Percentiles rank a stretch among this genome's conserved stretches.
Conservation (phyloP, 306 rosid genomes). For the Sphenostylis stenocarpa region DNA sequence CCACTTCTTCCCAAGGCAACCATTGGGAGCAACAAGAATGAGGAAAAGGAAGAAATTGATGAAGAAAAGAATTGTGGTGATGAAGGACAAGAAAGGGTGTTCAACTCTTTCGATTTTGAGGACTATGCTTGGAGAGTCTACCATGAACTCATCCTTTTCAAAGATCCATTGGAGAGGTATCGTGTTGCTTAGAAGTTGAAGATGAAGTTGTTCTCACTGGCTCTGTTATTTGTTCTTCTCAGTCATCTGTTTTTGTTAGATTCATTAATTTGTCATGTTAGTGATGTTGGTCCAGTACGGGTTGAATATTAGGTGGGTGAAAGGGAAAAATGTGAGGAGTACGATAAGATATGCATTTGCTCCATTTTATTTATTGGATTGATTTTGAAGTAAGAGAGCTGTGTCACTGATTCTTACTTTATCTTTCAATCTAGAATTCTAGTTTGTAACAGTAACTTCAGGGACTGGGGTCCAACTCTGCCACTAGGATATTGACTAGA, state of each 20-base stretch:
- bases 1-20: constrained; percentile 46
- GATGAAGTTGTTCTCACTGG: neutral
- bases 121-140: constrained; percentile 85
- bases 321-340: neutral
- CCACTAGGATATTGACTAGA: neutral
- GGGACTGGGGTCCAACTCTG: neutral
- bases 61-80: constrained; percentile 8
- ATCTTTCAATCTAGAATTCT: neutral
- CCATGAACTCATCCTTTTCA: constrained; percentile 61
- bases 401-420: neutral
- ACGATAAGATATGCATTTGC: constrained; percentile 14
- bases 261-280: constrained; percentile 7
- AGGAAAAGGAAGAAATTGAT: constrained; percentile 21
- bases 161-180: constrained; percentile 69
- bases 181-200: constrained; percentile 39
- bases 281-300: neutral
- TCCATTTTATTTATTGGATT: constrained; percentile 29
- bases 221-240: neutral
- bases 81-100: constrained; percentile 33
- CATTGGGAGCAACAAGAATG: neutral
- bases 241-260: constrained; percentile 1
- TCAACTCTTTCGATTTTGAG: constrained; percentile 69
- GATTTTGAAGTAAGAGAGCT: neutral
- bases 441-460: neutral
- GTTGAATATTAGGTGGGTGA: constrained; percentile 20